A percentile compares a stretch with the other conserved stretches of the same genome.
Conservation (phyloP, 345 rosid species). For the Salix arbutifolia region DNA sequence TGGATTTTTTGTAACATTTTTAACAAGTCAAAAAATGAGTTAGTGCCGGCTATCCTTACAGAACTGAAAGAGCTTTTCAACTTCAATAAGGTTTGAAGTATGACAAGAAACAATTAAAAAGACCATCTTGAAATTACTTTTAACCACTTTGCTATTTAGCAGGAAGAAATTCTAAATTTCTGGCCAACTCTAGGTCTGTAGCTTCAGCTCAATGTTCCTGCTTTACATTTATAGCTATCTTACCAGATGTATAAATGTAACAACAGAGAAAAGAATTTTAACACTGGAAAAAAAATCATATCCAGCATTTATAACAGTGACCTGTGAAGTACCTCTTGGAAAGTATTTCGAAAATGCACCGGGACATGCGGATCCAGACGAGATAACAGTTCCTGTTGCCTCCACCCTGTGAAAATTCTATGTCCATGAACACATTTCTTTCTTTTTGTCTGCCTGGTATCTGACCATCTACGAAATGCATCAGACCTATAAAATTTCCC, state of each 20-base stretch:
- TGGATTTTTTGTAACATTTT: background rate
- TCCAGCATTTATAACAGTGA: background rate
- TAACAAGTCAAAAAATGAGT: background rate
- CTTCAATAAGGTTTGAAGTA: background rate
- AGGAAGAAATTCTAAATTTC: background rate
- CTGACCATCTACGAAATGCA: constrained; percentile 52
- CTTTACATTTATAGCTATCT: background rate
- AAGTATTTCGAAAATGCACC: constrained; percentile 31
- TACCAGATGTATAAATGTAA: background rate
- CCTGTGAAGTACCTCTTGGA: constrained; percentile 38
- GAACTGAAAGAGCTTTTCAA: background rate
- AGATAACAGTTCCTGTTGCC: constrained; percentile 58
- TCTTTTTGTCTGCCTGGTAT: constrained; percentile 41
- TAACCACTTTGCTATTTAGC: background rate
- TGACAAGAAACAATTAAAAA: background rate
- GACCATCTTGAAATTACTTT: background rate
- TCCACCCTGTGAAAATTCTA: constrained; percentile 68
- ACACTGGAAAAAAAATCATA: background rate
- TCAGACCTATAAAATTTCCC: constrained; percentile 53
- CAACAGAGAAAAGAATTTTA: background rate
- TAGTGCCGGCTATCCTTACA: background rate
- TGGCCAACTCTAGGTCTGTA: background rate
- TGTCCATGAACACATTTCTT: constrained; percentile 46
- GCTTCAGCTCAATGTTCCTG: background rate
- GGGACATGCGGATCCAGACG: constrained; percentile 52